Base-by-base conservation (phyloP, 495 filamentous ascomycete genomes). In the Elaphomyces granulatus region DNA sequence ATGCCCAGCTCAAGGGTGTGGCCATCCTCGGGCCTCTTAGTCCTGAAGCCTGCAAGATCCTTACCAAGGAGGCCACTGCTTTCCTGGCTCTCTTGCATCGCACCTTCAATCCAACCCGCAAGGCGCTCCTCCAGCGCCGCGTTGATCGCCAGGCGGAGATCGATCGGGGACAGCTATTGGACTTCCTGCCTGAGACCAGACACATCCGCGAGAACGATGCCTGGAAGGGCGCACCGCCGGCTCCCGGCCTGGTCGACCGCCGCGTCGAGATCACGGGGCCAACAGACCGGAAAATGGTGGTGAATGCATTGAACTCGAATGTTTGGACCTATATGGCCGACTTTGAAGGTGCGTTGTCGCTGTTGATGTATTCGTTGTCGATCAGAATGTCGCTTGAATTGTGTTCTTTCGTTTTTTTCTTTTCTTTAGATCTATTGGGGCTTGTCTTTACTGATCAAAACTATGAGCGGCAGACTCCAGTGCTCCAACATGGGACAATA, bases 271-370 rank as follows among this genome's bases (percentile, higher is more conserved):
- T 99, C 62, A 99, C 90, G 10, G 90, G 90, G 1, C 90, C 90
- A 0, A 96, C 90, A 2, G 90, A 96, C 63, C 74, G 92, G 44
- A 99, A 96, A 75, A 99, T 99, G 90, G 86, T 99, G 30, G 84
- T 99, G 41, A 99, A 99, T 62, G 90, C 90, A 4, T 53, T 99
- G 58, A 99, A 99, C 61, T 80, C 88, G 28, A 75, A 96, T 54
- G 92, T 96, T 15, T 99, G 84, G 85, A 96, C 90, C 20, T 99
- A 99, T 58, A 99, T 99, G 90, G 92, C 90, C 19, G 90, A 99
- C 67, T 90, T 99, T 42, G 90, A 99, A 66, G 87, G 86, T 87
- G 58, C 36, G 65, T 55, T 15, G 20, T 44, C 38, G 16, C 4
- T 35, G 30, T 42, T 55, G 40, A 52, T 32, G 36, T 30, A 23